Base-by-base conservation (phyloP, 495 filamentous ascomycete species). In the Articulospora tetracladia region DNA sequence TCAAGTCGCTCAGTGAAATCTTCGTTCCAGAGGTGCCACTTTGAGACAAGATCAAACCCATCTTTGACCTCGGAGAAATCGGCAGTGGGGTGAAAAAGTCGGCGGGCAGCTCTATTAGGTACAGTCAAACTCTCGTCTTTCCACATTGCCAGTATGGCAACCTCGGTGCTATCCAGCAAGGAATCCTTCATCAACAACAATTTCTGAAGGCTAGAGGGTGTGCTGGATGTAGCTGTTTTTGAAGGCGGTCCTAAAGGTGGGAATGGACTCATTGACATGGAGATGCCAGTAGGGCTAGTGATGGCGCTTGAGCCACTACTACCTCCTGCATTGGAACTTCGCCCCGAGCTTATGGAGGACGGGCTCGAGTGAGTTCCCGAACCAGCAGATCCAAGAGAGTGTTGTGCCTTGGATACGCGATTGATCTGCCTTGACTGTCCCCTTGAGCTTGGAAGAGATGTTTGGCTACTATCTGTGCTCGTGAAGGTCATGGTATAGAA, bases 141-240 rank as follows among this genome's bases (percentile, higher is more conserved):
- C 87, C 86, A 90, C 82, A 89, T 83, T 15, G 85, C 83, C 24
- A 89, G 75, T 19, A 88, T 82, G 10, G 87, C 86, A 47, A 86
- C 80, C 54, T 84, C 79, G 50, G 86, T 86, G 36, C 79, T 81
- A 62, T 90, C 84, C 6, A 90, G 71, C 26, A 90, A 77, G 12
- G 85, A 84, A 73, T 90, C 87, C 65, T 89, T 89, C 76, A 91
- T 80, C 51, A 82, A 72, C 27, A 76, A 80, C 41, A 87, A 74
- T 67, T 89, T 91, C 63, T 87, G 81, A 17, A 87, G 71, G 1
- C 81, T 73, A 7, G 84, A 82, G 17, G 85, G 84, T 20, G 80
- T 68, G 51, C 76, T 76, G 4, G 81, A 74, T 8, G 74, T 65
- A 19, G 76, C 69, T 2, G 75, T 69, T 36, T 72, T 73, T 0